Evolutionary conservation across 2,329 filamentous ascomycete genomes (phyloP).

Genomic region (Periconia macrospinosa): DNA sequence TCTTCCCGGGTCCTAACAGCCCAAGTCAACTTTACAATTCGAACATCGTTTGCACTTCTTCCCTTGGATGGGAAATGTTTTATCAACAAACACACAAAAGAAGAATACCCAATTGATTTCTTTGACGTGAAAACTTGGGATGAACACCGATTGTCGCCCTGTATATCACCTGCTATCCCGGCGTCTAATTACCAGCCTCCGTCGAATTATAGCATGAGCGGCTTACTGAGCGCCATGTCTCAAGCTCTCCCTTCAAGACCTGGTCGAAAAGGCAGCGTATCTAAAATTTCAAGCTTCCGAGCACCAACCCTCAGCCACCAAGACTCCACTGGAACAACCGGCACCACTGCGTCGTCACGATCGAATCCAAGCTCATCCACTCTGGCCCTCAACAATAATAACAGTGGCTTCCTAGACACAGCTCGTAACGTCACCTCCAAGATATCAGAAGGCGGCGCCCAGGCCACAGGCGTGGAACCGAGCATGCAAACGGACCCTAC

Average conservation of each 20-base stretch:
- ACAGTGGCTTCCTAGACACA: constrained; percentile 16
- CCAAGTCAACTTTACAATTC: constrained; percentile 88
- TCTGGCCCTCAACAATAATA: not conserved
- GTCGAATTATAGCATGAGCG: constrained; percentile 44
- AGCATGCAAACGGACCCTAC: constrained; percentile 47
- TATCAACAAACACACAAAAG: constrained; percentile 76
- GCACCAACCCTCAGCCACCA: constrained; percentile 2
- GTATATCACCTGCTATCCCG: constrained; percentile 69
- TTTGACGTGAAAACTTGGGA: constrained; percentile 80
- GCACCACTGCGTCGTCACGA: constrained; percentile 1
- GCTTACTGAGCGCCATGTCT: constrained; percentile 52
- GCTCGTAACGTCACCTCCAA: constrained; percentile 30
- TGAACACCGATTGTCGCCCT: constrained; percentile 76
- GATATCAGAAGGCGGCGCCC: constrained; percentile 29
- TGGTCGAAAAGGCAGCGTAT: constrained; percentile 38
- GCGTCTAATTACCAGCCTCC: constrained; percentile 46
- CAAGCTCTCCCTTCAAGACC: constrained; percentile 48
- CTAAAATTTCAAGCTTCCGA: constrained; percentile 39
- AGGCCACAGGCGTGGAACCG: constrained; percentile 46
- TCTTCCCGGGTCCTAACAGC: constrained; percentile 89
- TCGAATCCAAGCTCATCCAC: constrained; percentile 10
- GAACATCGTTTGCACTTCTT: constrained; percentile 81
- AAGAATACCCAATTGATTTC: constrained; percentile 82
- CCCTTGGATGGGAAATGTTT: constrained; percentile 89
- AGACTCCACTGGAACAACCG: not conserved